Percentiles rank a stretch among this genome's conserved stretches.
phyloP scores from a whole-genome alignment of 2,329 filamentous ascomycete genomes.

The Cytospora piceae region DNA sequence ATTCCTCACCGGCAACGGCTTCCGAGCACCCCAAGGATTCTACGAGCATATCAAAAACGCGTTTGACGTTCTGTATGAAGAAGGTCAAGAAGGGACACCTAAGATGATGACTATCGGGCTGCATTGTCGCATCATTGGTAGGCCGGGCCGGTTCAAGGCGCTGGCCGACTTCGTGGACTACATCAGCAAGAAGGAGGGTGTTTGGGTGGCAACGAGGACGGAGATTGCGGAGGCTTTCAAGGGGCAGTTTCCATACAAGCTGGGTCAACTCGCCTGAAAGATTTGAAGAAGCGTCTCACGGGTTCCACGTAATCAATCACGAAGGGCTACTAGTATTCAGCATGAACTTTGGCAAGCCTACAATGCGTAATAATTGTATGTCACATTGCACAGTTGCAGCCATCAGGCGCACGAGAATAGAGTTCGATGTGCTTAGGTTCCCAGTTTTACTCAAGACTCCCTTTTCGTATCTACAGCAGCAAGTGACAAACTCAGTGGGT shows the following conservation, averaged over 20 bases:
- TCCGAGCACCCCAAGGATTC: conserved; percentile 49
- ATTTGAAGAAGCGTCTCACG: neutral
- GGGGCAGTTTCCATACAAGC: conserved; percentile 52
- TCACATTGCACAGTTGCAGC: no score
- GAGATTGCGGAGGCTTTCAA: conserved; percentile 56
- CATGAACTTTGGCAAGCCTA: no score
- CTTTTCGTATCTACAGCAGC: no score
- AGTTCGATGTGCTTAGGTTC: no score
- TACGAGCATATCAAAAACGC: conserved; percentile 52
- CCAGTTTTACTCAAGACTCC: no score
- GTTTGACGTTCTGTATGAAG: conserved; percentile 58
- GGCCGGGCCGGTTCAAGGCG: conserved; percentile 55
- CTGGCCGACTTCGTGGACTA: conserved; percentile 58
- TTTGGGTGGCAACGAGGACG: conserved; percentile 58
- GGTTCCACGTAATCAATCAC: no score
- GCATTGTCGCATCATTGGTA: conserved; percentile 56
- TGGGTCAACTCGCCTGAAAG: conserved; percentile 40
- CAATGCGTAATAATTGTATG: no score
- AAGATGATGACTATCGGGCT: conserved; percentile 63
- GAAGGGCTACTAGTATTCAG: no score
- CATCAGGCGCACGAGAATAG: no score
- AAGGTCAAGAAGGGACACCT: conserved; percentile 50
- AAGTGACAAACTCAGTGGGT: no score
- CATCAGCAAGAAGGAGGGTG: conserved; percentile 53
- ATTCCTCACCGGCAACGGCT: conserved; percentile 46